These are phyloP conservation scores for Cryptococcus sp. DNA, from an alignment of 1,284 basidiomycete species.

Conservation along the genomic window DNA sequence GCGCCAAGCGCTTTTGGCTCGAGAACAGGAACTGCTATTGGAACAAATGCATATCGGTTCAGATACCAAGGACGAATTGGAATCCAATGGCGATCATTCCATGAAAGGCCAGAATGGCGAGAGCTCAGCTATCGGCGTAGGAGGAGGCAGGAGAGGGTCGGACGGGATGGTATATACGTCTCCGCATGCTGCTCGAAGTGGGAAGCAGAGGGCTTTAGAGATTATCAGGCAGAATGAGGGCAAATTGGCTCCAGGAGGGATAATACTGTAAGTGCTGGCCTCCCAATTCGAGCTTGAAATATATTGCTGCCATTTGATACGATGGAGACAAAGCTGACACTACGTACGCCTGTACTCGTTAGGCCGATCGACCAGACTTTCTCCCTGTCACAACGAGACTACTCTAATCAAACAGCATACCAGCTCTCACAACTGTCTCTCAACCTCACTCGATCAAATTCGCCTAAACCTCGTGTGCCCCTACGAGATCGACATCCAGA, in stretches of 20 bases:
- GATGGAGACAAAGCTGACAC: not conserved
- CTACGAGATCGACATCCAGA: not conserved
- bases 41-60: conserved; percentile 6
- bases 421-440: conserved; percentile 27
- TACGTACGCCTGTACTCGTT: not conserved
- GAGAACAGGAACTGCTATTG: conserved; percentile 42
- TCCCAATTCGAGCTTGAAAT: not conserved
- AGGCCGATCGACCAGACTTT: conserved; percentile 41
- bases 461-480: conserved; percentile 12
- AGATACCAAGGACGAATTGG: conserved; percentile 1
- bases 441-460: conserved; percentile 14
- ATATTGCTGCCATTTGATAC: not conserved
- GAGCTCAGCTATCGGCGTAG: conserved; percentile 1
- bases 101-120: not conserved
- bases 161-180: conserved; percentile 2
- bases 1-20: conserved; percentile 31
- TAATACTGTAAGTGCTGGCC: conserved; percentile 37
- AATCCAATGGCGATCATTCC: no score
- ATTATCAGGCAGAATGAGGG: conserved; percentile 34
- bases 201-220: conserved; percentile 40
- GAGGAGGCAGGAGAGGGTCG: conserved; percentile 6
- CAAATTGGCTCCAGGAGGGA: conserved; percentile 18
- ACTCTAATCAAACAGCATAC: conserved; percentile 35
- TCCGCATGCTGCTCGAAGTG: conserved; percentile 18
- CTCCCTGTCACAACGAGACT: conserved; percentile 40